A percentile compares a stretch with the other conserved stretches of the same genome.
Conservation (phyloP, 257 asterid species). For the Rhazya stricta region DNA sequence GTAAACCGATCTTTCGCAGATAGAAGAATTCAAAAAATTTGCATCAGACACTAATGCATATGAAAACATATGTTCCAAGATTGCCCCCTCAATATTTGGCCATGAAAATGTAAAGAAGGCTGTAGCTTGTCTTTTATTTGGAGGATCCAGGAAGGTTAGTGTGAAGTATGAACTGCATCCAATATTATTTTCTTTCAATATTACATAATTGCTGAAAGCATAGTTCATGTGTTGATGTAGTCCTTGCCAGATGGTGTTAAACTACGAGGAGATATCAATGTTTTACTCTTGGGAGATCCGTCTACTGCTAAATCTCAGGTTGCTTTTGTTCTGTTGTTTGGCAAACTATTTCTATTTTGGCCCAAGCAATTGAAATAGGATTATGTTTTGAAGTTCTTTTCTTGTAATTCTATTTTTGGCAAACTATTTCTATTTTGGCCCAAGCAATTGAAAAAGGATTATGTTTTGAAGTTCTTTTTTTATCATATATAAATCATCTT, state of each 20-base stretch:
- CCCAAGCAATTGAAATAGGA: background rate
- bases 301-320: slow-evolving; percentile 99
- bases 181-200: slow-evolving; percentile 7
- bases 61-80: slow-evolving; percentile 71
- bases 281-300: slow-evolving; percentile 96
- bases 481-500: background rate
- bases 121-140: slow-evolving; percentile 91
- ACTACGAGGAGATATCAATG: slow-evolving; percentile 96
- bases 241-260: slow-evolving; percentile 92
- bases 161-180: slow-evolving; percentile 10
- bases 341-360: background rate
- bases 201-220: slow-evolving; percentile 15
- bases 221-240: slow-evolving; percentile 36
- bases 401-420: background rate
- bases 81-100: slow-evolving; percentile 96
- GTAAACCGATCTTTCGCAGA: slow-evolving; percentile 24
- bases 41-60: slow-evolving; percentile 76
- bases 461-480: background rate
- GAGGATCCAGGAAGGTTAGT: slow-evolving; percentile 93
- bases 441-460: background rate
- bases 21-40: slow-evolving; percentile 82
- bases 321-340: slow-evolving; percentile 11
- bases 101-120: slow-evolving; percentile 93
- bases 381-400: background rate
- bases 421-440: background rate